Evolutionary conservation across 352 stramenopile genomes (phyloP).

Genomic region (Globisporangium cystogenes): DNA sequence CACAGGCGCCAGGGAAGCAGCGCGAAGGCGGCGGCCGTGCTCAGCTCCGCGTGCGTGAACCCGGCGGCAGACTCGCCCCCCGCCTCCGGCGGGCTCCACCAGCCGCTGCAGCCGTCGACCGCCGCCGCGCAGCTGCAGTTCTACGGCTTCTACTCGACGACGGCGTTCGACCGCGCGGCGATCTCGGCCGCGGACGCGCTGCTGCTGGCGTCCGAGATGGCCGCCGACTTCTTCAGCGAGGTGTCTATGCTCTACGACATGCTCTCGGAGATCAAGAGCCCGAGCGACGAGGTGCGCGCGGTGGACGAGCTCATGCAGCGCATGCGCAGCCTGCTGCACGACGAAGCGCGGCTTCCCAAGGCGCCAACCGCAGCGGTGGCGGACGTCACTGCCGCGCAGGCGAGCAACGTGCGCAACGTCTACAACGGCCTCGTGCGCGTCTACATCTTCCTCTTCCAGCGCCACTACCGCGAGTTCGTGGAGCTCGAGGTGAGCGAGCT

Average conservation of each 20-base stretch:
- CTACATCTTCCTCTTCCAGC: slow-evolving; percentile 62
- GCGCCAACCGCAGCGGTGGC: slow-evolving; percentile 3
- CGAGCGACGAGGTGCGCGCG: slow-evolving; percentile 31
- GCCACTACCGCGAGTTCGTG: slow-evolving; percentile 44
- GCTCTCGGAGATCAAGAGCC: slow-evolving; percentile 52
- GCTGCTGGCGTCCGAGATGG: slow-evolving; percentile 48
- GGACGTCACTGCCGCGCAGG: slow-evolving; percentile 14
- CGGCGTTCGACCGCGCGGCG: slow-evolving; percentile 28
- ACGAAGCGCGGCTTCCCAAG: slow-evolving; percentile 9
- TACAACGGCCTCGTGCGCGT: slow-evolving; percentile 63
- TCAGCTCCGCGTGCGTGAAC: slow-evolving; percentile 4
- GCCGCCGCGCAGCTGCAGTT: slow-evolving; percentile 14
- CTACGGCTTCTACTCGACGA: slow-evolving; percentile 24
- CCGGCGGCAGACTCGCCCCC: slow-evolving; percentile 3
- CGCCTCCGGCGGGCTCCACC: background rate
- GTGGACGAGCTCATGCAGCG: slow-evolving; percentile 59
- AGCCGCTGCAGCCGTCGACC: slow-evolving; percentile 7
- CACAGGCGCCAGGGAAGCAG: slow-evolving; percentile 3
- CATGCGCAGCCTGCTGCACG: slow-evolving; percentile 22
- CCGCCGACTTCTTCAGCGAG: slow-evolving; percentile 58
- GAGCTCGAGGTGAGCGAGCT: slow-evolving; percentile 55
- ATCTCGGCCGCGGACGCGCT: slow-evolving; percentile 40
- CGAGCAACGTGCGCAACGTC: slow-evolving; percentile 35
- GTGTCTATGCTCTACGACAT: slow-evolving; percentile 61
- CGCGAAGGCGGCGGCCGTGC: background rate